phyloP scores from a whole-genome alignment of 78 protist species.

The Dictyostelium capitatum region DNA sequence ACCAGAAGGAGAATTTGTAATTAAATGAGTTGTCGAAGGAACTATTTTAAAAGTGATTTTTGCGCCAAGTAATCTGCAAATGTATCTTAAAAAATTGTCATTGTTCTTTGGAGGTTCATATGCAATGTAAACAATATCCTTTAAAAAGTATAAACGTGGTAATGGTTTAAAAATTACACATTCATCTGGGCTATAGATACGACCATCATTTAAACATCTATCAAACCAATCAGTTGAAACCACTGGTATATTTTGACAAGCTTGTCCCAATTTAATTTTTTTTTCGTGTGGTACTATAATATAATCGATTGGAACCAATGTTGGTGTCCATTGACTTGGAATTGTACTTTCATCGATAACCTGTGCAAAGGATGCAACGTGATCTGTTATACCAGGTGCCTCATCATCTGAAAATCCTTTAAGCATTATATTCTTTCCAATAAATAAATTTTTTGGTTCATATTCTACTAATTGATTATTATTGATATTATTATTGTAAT shows the following conservation, averaged over 20 bases:
- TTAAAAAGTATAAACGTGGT: background rate
- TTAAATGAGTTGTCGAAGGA: background rate
- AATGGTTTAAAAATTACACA: slow-evolving; percentile 26
- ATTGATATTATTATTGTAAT: too few species aligned
- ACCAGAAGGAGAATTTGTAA: background rate
- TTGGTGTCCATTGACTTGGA: slow-evolving; percentile 5
- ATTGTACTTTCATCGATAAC: background rate
- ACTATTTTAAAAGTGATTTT: background rate
- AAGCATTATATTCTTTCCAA: slow-evolving; percentile 1
- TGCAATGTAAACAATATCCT: background rate
- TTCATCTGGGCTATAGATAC: background rate
- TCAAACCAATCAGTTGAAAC: slow-evolving; percentile 30
- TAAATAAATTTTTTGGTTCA: background rate
- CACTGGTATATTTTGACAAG: background rate
- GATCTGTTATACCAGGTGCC: background rate
- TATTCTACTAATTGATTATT: too few species aligned
- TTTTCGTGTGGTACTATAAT: slow-evolving; percentile 35
- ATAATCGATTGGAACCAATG: slow-evolving; percentile 1
- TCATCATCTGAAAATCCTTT: background rate
- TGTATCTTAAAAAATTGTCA: background rate
- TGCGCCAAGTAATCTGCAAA: slow-evolving; percentile 5
- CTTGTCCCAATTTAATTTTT: background rate
- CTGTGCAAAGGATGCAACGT: background rate
- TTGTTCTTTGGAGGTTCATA: background rate
- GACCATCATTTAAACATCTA: background rate